Evolutionary conservation across 345 rosid species (phyloP).

Genomic region (Sonneratia caseolaris): DNA sequence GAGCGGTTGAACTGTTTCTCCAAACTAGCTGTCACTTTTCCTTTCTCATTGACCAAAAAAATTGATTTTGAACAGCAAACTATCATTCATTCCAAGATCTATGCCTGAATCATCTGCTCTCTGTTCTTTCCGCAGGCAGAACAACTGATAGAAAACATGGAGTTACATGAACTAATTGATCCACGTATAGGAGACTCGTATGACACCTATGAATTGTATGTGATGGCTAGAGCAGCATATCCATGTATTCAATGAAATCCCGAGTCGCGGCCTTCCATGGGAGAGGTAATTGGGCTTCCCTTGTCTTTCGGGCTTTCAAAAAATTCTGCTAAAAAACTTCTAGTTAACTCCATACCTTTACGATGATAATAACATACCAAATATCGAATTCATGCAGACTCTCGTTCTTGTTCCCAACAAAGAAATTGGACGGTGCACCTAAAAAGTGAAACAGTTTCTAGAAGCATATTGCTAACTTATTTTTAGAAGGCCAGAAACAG

Average conservation of each 20-base stretch:
- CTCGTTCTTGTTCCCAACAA: background rate
- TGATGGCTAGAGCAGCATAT: slow-evolving; percentile 36
- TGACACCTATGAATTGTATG: slow-evolving; percentile 29
- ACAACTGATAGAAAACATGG: slow-evolving; percentile 32
- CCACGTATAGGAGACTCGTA: slow-evolving; percentile 29
- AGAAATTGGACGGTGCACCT: background rate
- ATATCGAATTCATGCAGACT: background rate
- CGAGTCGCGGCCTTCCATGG: slow-evolving; percentile 46
- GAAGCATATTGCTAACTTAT: background rate
- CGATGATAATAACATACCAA: background rate
- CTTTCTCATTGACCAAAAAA: background rate
- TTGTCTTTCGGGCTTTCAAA: background rate
- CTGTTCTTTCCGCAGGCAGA: slow-evolving; percentile 24
- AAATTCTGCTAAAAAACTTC: background rate
- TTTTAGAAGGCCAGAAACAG: background rate
- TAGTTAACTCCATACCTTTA: background rate
- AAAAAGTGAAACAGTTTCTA: background rate
- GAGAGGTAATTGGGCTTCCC: slow-evolving; percentile 28
- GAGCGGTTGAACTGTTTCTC: slow-evolving; percentile 1
- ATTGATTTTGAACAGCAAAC: background rate
- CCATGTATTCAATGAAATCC: slow-evolving; percentile 38
- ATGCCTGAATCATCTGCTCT: background rate
- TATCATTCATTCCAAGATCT: background rate
- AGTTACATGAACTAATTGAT: slow-evolving; percentile 39
- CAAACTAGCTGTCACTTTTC: background rate